Conservation (phyloP, 805 yeast species). For the Yarrowia divulgata region DNA sequence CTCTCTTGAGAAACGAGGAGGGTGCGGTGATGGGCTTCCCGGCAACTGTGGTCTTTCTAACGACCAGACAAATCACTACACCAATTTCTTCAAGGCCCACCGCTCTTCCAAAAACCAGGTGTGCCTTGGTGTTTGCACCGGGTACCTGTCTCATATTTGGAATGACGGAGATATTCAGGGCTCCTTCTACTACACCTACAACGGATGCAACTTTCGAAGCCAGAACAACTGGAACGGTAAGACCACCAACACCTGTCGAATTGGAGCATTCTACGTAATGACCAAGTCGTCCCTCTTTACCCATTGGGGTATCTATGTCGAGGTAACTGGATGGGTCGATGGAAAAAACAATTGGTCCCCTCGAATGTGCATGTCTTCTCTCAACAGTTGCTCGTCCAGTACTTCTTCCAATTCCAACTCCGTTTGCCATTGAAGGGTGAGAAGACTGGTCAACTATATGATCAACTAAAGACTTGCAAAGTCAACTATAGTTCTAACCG, state of each 20-base stretch:
- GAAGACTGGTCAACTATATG: neutral
- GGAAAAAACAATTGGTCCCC: slow-evolving; percentile 1
- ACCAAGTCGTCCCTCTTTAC: slow-evolving; percentile 3
- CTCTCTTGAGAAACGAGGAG: slow-evolving; percentile 1
- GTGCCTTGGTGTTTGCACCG: slow-evolving; percentile 15
- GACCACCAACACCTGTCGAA: slow-evolving; percentile 6
- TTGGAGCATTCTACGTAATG: slow-evolving; percentile 18
- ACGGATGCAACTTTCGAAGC: slow-evolving; percentile 21
- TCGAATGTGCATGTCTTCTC: slow-evolving; percentile 14
- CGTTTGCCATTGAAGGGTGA: neutral
- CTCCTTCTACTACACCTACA: slow-evolving; percentile 19
- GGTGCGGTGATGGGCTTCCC: slow-evolving; percentile 1
- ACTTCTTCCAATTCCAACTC: neutral
- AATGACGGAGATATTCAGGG: slow-evolving; percentile 16
- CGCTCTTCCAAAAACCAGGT: slow-evolving; percentile 9
- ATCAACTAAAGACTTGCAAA: too few relatives aligned
- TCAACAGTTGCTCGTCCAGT: slow-evolving; percentile 4
- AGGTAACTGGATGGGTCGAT: slow-evolving; percentile 17
- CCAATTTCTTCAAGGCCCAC: slow-evolving; percentile 1
- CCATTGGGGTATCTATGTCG: neutral
- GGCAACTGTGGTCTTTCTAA: slow-evolving; percentile 14
- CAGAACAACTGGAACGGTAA: slow-evolving; percentile 28
- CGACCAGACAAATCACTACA: neutral
- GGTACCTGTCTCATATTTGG: slow-evolving; percentile 5
- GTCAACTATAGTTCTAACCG: too few relatives aligned